These are phyloP conservation scores for Graphilbum ipis-grandicollis DNA, from an alignment of 2,329 filamentous ascomycete species.

Conservation along the genomic window DNA sequence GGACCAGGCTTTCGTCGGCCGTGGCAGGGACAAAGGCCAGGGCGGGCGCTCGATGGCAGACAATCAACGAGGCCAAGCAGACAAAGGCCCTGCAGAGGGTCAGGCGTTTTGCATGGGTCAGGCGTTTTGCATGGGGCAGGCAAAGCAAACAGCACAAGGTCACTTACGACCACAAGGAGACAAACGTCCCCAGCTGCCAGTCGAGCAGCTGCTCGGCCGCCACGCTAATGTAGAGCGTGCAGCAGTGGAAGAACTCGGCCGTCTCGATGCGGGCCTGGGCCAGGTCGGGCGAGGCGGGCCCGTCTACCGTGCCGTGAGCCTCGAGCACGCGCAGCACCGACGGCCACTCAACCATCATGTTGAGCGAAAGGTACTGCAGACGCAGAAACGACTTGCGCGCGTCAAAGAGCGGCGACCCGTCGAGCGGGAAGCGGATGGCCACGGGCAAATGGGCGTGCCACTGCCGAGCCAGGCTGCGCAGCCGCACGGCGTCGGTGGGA, in stretches of 20 bases:
- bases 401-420: slow-evolving; percentile 6
- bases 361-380: slow-evolving; percentile 6
- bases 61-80: slow-evolving; percentile 5
- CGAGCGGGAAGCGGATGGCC: slow-evolving; percentile 7
- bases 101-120: too few species aligned
- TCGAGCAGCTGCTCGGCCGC: slow-evolving; percentile 6
- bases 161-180: slow-evolving; percentile 6
- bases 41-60: slow-evolving; percentile 4
- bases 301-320: slow-evolving; percentile 3
- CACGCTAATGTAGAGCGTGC: slow-evolving; percentile 3
- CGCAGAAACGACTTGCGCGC: slow-evolving; percentile 7
- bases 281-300: slow-evolving; percentile 4
- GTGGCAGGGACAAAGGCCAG: slow-evolving; percentile 6
- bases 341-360: slow-evolving; percentile 6
- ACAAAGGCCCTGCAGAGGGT: slow-evolving; percentile 1
- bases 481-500: slow-evolving; percentile 5
- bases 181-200: slow-evolving; percentile 5
- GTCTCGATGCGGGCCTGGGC: slow-evolving; percentile 4
- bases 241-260: slow-evolving; percentile 4
- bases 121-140: too few species aligned
- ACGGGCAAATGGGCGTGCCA: slow-evolving; percentile 7
- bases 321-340: slow-evolving; percentile 7
- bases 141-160: background rate
- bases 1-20: slow-evolving; percentile 2
- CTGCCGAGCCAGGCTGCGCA: slow-evolving; percentile 5